A percentile compares a stretch with the other conserved stretches of the same genome.
Evolutionary conservation across 2,329 filamentous ascomycete genomes (phyloP).

Genomic region (Neofusicoccum laricinum): DNA sequence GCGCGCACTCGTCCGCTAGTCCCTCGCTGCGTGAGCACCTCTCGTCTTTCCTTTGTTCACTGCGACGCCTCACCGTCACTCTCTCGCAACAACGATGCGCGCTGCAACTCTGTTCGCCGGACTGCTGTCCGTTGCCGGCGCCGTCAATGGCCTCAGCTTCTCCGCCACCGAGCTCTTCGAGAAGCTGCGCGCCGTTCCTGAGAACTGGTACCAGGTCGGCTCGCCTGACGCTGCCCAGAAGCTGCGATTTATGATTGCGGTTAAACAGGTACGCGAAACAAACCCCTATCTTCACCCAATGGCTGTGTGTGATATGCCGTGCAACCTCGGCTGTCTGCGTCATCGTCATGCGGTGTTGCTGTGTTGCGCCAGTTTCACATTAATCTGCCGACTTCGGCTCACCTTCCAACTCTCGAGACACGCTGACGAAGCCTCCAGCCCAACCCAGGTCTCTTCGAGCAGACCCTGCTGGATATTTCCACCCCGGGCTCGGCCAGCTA

Average conservation of each 20-base stretch:
- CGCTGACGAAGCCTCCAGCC: constrained; percentile 35
- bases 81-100: constrained; percentile 26
- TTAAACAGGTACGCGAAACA: constrained; percentile 32
- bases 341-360: background rate
- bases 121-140: constrained; percentile 29
- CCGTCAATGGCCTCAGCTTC: constrained; percentile 27
- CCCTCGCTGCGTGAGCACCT: background rate
- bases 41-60: background rate
- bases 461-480: constrained; percentile 59
- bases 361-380: background rate
- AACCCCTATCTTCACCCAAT: background rate
- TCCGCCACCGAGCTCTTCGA: constrained; percentile 30
- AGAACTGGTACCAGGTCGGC: constrained; percentile 36
- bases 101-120: constrained; percentile 28
- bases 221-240: constrained; percentile 29
- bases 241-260: constrained; percentile 38
- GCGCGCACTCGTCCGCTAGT: background rate
- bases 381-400: background rate
- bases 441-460: constrained; percentile 53
- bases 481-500: constrained; percentile 59
- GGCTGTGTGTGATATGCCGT: background rate
- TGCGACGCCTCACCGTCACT: background rate
- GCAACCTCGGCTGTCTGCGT: background rate
- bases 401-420: background rate
- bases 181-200: constrained; percentile 29